Base-by-base conservation (phyloP, 1,139 yeast species). In the Blastobotrys ciferrii region DNA sequence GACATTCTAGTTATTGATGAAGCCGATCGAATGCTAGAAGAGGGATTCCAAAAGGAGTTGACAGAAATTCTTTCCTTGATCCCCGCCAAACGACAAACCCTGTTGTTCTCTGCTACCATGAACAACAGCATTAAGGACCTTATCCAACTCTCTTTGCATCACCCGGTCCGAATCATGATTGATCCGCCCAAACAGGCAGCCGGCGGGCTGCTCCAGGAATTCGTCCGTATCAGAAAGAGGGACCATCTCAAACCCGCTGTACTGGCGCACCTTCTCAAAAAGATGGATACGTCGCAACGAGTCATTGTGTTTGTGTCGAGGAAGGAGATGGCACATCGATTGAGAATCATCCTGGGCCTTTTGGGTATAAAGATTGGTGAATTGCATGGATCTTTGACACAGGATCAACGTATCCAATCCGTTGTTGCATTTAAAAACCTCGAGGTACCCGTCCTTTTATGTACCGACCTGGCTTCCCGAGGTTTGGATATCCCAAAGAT, bases 1-100 rank as follows among this genome's bases (percentile, higher is more conserved):
- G 98, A 92, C 69, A 87, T 94, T 51, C 74, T 92, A 62, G 95
- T 94, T 30, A 80, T 92, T 59, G 98, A 94, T 73, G 98, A 89
- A 73, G 99, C 98, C 50, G 99, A 94, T 75, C 82, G 99, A 73
- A 92, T 92, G 98, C 77, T 92, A 59, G 99, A 92, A 66, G 98
- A 92, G 70, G 98, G 98, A 61, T 92, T 92, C 79, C 97, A 91
- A 67, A 89, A 82, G 46, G 98, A 92, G 70, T 74, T 92, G 60
- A 84, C 89, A 7, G 98, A 92, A 65, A 91, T 92, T 53, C 77
- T 94, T 67, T 78, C 87, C 20, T 74, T 91, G 51, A 76, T 94
- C 59, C 98, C 99, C 32, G 78, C 82, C 49, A 87, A 87, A 68
- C 81, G 98, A 66, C 99, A 92, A 70, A 91, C 98, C 0, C 72